Evolutionary conservation across 306 rosid genomes (phyloP).

Genomic region (Quercus bicolor): DNA sequence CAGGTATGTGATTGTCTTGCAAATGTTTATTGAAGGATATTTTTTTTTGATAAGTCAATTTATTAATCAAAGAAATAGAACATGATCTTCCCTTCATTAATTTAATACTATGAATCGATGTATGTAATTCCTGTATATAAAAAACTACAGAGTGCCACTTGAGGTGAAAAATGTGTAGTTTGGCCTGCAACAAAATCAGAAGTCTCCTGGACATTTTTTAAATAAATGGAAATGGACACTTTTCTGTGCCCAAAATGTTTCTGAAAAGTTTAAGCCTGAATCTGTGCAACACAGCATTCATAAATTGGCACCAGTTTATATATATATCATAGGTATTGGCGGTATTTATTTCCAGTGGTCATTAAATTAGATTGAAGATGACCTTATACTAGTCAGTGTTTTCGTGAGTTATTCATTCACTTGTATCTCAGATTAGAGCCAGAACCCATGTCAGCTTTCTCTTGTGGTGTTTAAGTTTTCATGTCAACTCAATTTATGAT

Average conservation of each 20-base stretch:
- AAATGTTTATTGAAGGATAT: neutral
- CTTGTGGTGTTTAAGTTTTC: neutral
- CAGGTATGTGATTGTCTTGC: slow-evolving; percentile 52
- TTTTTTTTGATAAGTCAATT: no score
- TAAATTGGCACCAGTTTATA: neutral
- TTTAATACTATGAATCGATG: neutral
- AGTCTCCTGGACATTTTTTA: neutral
- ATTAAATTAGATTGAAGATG: neutral
- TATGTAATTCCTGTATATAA: neutral
- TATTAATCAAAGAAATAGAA: no score
- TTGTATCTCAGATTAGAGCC: neutral
- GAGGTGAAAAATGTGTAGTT: neutral
- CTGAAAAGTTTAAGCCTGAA: neutral
- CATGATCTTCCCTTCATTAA: neutral
- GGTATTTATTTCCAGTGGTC: neutral
- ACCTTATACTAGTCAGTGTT: neutral
- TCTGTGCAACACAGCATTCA: neutral
- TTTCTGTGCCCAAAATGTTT: neutral
- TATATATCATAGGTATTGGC: neutral
- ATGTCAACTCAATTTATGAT: neutral
- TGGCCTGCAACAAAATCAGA: neutral
- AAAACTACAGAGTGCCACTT: neutral
- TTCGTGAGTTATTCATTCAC: neutral
- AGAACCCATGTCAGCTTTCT: neutral
- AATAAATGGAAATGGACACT: neutral